Conservation (phyloP, 2,329 filamentous ascomycete genomes). For the Cordyceps farinosa region DNA sequence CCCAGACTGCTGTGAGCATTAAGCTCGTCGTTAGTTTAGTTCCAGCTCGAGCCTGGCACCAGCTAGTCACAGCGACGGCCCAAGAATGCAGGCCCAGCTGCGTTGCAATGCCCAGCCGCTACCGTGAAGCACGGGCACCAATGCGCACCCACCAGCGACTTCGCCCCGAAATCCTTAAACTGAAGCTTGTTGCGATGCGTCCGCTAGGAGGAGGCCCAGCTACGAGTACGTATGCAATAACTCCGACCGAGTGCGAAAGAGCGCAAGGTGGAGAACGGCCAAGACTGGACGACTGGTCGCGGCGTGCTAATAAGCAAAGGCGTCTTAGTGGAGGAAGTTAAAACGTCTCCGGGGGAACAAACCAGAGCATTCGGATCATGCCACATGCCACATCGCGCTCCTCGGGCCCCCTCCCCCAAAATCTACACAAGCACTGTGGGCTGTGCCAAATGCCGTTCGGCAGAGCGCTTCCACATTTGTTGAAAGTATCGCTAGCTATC, state of each 20-base stretch:
- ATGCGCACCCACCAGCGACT: not conserved
- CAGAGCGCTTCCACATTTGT: not conserved
- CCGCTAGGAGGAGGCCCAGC: not conserved
- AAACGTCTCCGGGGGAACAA: not conserved
- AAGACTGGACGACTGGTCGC: not conserved
- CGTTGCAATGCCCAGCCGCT: slow-evolving; percentile 9
- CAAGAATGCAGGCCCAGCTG: not conserved
- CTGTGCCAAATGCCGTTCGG: not conserved
- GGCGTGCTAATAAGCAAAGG: too few species aligned
- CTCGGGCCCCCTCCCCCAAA: slow-evolving; percentile 1
- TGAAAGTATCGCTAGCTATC: not conserved
- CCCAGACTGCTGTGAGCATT: not conserved
- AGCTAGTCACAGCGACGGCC: not conserved
- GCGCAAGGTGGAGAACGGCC: not conserved
- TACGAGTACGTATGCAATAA: not conserved
- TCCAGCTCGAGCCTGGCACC: not conserved
- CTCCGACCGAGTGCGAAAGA: not conserved
- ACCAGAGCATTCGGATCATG: not conserved
- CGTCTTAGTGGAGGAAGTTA: not conserved
- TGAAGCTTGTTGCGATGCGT: slow-evolving; percentile 14
- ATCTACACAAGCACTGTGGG: not conserved
- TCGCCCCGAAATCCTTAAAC: slow-evolving; percentile 7
- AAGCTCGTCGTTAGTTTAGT: not conserved
- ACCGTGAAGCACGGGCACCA: slow-evolving; percentile 7
- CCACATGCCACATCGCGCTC: not conserved